Evolutionary conservation across 495 filamentous ascomycete genomes (phyloP).

Genomic region (Friedmanniomyces simplex): DNA sequence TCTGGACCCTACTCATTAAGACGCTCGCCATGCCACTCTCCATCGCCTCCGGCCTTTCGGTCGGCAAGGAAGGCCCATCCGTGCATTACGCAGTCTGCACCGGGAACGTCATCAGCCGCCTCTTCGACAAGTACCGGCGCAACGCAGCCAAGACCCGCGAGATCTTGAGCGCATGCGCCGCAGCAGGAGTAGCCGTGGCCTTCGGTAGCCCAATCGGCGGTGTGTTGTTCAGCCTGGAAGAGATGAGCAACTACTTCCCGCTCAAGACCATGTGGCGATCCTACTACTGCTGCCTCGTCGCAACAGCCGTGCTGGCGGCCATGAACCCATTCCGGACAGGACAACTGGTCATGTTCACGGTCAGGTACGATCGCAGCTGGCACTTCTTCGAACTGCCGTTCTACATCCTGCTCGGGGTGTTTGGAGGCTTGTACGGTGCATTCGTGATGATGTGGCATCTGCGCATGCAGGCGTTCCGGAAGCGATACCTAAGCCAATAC

Average conservation of each 20-base stretch:
- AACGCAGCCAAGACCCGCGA: constrained; percentile 94
- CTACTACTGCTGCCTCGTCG: constrained; percentile 95
- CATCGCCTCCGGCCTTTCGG: constrained; percentile 88
- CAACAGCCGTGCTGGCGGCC: constrained; percentile 82
- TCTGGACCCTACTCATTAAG: constrained; percentile 89
- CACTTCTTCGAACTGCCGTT: constrained; percentile 96
- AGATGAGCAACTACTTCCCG: constrained; percentile 97
- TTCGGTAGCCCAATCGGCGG: constrained; percentile 97
- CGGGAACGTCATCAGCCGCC: constrained; percentile 87
- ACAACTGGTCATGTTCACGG: constrained; percentile 99
- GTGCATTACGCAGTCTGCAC: constrained; percentile 98
- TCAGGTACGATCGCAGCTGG: constrained; percentile 91
- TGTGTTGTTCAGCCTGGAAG: constrained; percentile 91
- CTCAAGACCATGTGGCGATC: constrained; percentile 97
- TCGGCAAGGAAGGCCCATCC: constrained; percentile 95
- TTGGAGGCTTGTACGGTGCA: constrained; percentile 90
- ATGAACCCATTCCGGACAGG: constrained; percentile 98
- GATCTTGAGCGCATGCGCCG: constrained; percentile 87
- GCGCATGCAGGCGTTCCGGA: constrained; percentile 79
- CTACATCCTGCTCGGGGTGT: constrained; percentile 82
- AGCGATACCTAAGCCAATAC: constrained; percentile 81
- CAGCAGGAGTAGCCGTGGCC: constrained; percentile 89
- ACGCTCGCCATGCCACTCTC: constrained; percentile 83
- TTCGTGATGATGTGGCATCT: constrained; percentile 99
- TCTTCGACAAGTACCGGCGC: constrained; percentile 85